These are phyloP conservation scores for Austroboletus novae-zelandiae DNA, from an alignment of 1,284 basidiomycete genomes.

Conservation along the genomic window DNA sequence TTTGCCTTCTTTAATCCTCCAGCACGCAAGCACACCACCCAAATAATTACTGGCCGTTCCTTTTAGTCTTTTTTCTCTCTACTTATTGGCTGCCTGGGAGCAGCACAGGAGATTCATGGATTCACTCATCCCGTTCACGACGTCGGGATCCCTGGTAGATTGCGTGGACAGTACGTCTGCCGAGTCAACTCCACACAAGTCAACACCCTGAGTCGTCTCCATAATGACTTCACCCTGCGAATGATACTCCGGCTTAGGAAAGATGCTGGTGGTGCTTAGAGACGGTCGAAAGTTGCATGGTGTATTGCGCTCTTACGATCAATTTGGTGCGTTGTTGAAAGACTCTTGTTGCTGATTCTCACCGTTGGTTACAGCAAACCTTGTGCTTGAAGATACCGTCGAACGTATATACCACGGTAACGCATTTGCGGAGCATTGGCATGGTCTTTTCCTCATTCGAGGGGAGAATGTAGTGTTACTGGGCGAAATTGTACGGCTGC, in stretches of 20 bases:
- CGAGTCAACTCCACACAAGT: conserved; percentile 50
- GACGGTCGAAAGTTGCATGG: conserved; percentile 97
- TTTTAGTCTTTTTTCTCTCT: conserved; percentile 22
- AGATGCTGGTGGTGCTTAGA: conserved; percentile 95
- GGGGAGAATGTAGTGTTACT: conserved; percentile 98
- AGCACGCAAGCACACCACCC: background rate
- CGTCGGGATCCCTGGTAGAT: conserved; percentile 94
- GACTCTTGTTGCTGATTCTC: background rate
- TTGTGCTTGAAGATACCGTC: conserved; percentile 87
- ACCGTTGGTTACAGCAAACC: conserved; percentile 64
- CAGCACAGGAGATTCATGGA: conserved; percentile 61
- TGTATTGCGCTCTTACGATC: conserved; percentile 96
- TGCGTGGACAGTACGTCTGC: conserved; percentile 97
- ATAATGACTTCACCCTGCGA: conserved; percentile 30
- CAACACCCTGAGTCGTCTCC: conserved; percentile 49
- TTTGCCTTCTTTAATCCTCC: too few species aligned
- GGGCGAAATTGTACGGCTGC: conserved; percentile 87
- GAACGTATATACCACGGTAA: conserved; percentile 85
- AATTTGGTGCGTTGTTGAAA: conserved; percentile 80
- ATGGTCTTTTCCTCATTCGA: conserved; percentile 90
- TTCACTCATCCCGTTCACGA: conserved; percentile 94
- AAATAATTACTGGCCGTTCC: conserved; percentile 22
- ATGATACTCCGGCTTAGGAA: conserved; percentile 61
- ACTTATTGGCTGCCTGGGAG: conserved; percentile 39
- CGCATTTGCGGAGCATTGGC: conserved; percentile 79